Conservation (phyloP, 1,139 yeast genomes). For the Candida sanyaensis region DNA sequence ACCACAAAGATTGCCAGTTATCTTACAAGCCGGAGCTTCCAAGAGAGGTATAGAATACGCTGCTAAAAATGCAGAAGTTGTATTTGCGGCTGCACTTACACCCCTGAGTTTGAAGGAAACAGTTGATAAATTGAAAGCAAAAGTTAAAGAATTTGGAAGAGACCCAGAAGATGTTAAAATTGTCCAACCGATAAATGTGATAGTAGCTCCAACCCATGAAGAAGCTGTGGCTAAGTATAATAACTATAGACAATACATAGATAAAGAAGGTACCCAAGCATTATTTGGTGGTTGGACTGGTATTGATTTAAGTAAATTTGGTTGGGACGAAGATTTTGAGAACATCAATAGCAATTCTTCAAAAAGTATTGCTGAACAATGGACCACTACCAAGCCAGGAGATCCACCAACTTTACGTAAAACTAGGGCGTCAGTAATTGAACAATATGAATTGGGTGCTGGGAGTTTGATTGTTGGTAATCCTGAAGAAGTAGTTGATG, state of each 20-base stretch:
- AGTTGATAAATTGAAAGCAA: slow-evolving; percentile 24
- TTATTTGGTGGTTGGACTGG: slow-evolving; percentile 38
- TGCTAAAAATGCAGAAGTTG: slow-evolving; percentile 45
- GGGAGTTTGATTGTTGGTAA: slow-evolving; percentile 25
- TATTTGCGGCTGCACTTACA: slow-evolving; percentile 32
- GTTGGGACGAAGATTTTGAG: slow-evolving; percentile 27
- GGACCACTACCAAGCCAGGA: slow-evolving; percentile 28
- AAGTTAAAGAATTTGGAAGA: slow-evolving; percentile 31
- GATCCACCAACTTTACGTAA: slow-evolving; percentile 22
- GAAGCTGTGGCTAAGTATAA: slow-evolving; percentile 31
- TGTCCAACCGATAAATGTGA: slow-evolving; percentile 28
- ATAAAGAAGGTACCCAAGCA: slow-evolving; percentile 37
- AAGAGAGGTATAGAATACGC: slow-evolving; percentile 42
- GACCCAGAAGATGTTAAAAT: slow-evolving; percentile 31
- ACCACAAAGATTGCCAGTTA: slow-evolving; percentile 43
- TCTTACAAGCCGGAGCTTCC: slow-evolving; percentile 50
- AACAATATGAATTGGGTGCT: slow-evolving; percentile 21
- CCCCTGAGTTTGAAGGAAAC: slow-evolving; percentile 26
- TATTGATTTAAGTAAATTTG: slow-evolving; percentile 29
- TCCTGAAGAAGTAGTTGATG: slow-evolving; percentile 26
- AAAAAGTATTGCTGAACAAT: slow-evolving; percentile 24
- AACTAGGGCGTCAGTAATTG: slow-evolving; percentile 25
- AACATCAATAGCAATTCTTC: slow-evolving; percentile 28
- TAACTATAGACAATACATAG: slow-evolving; percentile 28
- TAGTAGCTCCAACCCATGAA: slow-evolving; percentile 35